These are phyloP conservation scores for Halteria grandinella DNA, from an alignment of 73 alveolate genomes.

Conservation along the genomic window DNA sequence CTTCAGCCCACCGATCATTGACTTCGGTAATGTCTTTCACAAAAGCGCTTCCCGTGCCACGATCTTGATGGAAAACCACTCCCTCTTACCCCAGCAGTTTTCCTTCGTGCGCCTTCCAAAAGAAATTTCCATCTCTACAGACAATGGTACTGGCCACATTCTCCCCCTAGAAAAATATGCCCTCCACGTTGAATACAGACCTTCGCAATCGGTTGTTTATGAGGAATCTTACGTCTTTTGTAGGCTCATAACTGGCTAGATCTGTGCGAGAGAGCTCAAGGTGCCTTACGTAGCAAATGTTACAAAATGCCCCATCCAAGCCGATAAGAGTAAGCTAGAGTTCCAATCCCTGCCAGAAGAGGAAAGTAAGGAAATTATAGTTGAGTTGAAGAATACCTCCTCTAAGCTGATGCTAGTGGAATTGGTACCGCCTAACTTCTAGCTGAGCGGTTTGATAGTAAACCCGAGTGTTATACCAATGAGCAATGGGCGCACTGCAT, in stretches of 20 bases:
- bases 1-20: conserved; percentile 79
- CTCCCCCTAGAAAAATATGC: conserved; percentile 87
- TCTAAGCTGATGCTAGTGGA: conserved; percentile 75
- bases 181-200: conserved; percentile 80
- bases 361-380: conserved; percentile 73
- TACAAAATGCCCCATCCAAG: conserved; percentile 75
- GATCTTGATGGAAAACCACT: conserved; percentile 83
- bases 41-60: conserved; percentile 87
- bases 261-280: conserved; percentile 86
- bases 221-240: conserved; percentile 77
- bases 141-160: conserved; percentile 86
- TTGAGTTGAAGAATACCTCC: conserved; percentile 72
- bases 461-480: conserved; percentile 85
- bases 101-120: conserved; percentile 92
- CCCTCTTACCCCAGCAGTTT: conserved; percentile 91
- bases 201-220: conserved; percentile 65
- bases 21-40: conserved; percentile 85
- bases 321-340: conserved; percentile 74
- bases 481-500: conserved; percentile 42
- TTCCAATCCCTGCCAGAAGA: conserved; percentile 80
- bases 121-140: conserved; percentile 88
- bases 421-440: conserved; percentile 75
- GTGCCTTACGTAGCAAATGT: conserved; percentile 79
- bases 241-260: conserved; percentile 80
- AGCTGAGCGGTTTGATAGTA: conserved; percentile 76